Evolutionary conservation across 306 rosid genomes (phyloP), one percentile per base, ranked within the genome.

Genomic region (Argentina anserina): DNA sequence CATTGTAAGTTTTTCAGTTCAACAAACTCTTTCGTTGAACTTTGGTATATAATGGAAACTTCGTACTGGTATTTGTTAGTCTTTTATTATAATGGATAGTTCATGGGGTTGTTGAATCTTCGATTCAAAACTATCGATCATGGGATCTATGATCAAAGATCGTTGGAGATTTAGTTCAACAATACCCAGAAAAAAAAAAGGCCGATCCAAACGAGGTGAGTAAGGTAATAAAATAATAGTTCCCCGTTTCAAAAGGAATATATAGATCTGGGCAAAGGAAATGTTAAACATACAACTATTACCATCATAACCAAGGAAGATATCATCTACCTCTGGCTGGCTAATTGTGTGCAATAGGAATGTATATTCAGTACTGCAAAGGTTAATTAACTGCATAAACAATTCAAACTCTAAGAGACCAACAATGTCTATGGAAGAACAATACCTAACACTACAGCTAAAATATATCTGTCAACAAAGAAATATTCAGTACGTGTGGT

Each of bases 31-130:
- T n/a, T 62, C n/a, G 28, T 52, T 9, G 5, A 52, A 18, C 10
- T 33, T 31, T 63, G 25, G 40, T 63, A 20, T 63, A 33, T 36
- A 36, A 34, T 33, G 25, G 10, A 61, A 17, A 6, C 6, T 63
- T 36, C 15, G 13, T 36, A 9, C 4, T 20, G 29, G 9, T 34
- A n/a, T 20, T 36, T 62, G 45, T 34, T 34, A 6, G 10, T 63
- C 18, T 36, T 63, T 34, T 9, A 36, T 9, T 59, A 36, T 63
- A 5, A 33, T 9, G 45, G 45, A 34, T 17, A 17, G 17, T 63
- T 63, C 40, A 59, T 59, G 65, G 65, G 65, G 28, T 63, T 63
- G 45, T 63, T 36, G 28, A 17, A 36, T 36, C 46, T 62, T n/a
- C n/a, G n/a, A n/a, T n/a, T 20, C 26, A 63, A 63, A 63, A 63